Conservation (phyloP, 2,329 filamentous ascomycete genomes). For the Fusarium udum region DNA sequence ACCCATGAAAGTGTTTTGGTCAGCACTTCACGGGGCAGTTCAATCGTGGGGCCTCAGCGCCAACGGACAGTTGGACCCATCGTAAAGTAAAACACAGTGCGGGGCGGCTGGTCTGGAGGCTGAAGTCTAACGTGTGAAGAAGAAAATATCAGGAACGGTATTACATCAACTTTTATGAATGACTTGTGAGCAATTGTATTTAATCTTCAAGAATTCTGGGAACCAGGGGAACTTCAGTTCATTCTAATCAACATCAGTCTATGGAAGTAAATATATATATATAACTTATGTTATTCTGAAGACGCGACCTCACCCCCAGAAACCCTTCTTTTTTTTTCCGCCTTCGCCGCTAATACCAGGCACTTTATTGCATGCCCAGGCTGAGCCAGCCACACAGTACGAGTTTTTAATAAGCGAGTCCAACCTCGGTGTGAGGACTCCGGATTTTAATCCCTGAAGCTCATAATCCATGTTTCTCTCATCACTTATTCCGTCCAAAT, state of each 20-base stretch:
- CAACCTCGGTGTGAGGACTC: constrained; percentile 6
- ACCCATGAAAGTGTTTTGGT: constrained; percentile 32
- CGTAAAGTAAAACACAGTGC: constrained; percentile 38
- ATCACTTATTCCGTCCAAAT: neutral
- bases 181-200: neutral
- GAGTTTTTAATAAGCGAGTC: neutral
- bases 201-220: neutral
- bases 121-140: neutral
- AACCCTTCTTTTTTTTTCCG: constrained; percentile 9
- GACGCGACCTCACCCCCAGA: constrained; percentile 4
- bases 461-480: constrained; percentile 15
- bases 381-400: constrained; percentile 31
- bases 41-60: constrained; percentile 23
- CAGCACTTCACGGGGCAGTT: neutral
- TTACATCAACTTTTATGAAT: neutral
- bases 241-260: neutral
- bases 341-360: constrained; percentile 10
- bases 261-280: neutral
- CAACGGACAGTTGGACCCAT: constrained; percentile 18
- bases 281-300: neutral
- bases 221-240: too few species aligned
- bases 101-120: constrained; percentile 11
- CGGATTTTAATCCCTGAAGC: neutral
- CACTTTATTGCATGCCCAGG: constrained; percentile 13
- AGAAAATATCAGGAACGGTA: neutral